Evolutionary conservation across 78 protist species (phyloP).

Genomic region (Pigoraptor vietnamica): DNA sequence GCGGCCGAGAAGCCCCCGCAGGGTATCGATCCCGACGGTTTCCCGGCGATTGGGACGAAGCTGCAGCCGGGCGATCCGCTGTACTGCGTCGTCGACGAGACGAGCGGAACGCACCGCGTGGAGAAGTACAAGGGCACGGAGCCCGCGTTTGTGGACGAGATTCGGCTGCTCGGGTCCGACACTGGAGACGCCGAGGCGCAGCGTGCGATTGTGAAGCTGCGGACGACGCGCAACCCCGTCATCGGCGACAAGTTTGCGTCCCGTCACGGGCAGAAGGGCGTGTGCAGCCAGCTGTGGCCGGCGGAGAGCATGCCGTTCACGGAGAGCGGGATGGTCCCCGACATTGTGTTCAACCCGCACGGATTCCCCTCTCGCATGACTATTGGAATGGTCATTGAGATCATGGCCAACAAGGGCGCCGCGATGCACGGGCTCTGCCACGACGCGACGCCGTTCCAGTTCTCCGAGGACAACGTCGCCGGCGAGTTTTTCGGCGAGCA

Average conservation of each 20-base stretch:
- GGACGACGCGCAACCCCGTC: conserved; percentile 64
- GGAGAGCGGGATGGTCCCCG: conserved; percentile 91
- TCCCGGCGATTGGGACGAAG: conserved; percentile 66
- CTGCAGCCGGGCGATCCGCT: conserved; percentile 40
- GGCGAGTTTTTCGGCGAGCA: conserved; percentile 88
- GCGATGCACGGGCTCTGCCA: conserved; percentile 82
- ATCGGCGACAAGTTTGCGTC: conserved; percentile 97
- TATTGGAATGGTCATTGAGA: conserved; percentile 96
- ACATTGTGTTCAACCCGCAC: conserved; percentile 98
- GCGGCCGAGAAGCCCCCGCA: not conserved
- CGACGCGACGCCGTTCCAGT: conserved; percentile 90
- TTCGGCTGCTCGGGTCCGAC: not conserved
- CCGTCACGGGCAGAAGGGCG: conserved; percentile 96
- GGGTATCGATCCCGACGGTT: conserved; percentile 48
- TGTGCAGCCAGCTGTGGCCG: conserved; percentile 61
- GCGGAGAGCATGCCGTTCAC: conserved; percentile 96
- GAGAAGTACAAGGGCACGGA: conserved; percentile 32
- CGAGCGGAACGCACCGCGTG: not conserved
- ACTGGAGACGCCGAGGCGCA: not conserved
- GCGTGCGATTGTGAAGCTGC: conserved; percentile 11
- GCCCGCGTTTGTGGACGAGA: conserved; percentile 16
- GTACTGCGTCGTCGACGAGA: conserved; percentile 17
- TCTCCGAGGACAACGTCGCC: conserved; percentile 69
- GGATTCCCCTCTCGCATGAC: conserved; percentile 99
- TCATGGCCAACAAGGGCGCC: conserved; percentile 89